Evolutionary conservation across 2,329 filamentous ascomycete species (phyloP), one percentile per base, ranked within the genome.

Genomic region (Trichoderma sp.): DNA sequence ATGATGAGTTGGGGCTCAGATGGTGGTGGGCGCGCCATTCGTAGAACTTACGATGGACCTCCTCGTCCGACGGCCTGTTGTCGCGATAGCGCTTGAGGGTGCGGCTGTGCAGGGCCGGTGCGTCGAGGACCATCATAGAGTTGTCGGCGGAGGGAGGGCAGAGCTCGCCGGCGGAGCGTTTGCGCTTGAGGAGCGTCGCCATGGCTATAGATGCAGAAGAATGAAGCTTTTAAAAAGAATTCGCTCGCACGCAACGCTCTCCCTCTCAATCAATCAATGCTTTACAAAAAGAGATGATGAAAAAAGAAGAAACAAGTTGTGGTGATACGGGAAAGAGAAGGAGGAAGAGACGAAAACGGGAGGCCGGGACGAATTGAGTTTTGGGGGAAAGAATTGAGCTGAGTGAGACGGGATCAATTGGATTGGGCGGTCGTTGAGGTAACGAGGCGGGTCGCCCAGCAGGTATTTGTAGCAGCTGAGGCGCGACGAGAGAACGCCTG

Each of bases 51-150:
- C 88, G 81, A 74, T 90, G 85, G 7, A 90, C 84, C 69, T 85
- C 81, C 7, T 84, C 78, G 39, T 90, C 87, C 0, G 88, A 86
- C 0, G 89, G 89, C 7, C 89, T 83, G 70, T 83, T 86, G 77
- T 90, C 83, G 71, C 89, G 88, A 73, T 87, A 84, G 8, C 89
- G 86, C 80, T 91, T 91, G 76, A 87, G 80, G 1, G 89, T 91
- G 30, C 89, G 86, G 74, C 88, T 86, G 66, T 84, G 80, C 15
- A 88, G 83, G 15, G 84, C 68, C 39, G 81, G 79, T 68, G 81
- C 69, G 73, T 74, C 73, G 71, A 81, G 78, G 73, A 80, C 78
- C 73, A 82, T 79, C 30, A 75, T 77, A 34, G 81, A 75, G 64
- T 78, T 73, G 73, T 65, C 70, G 7, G 78, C 80, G 65, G 83